Evolutionary conservation across 108 stramenopile genomes (phyloP), one percentile per base, ranked within the genome.

Genomic region (Seminavis robusta): DNA sequence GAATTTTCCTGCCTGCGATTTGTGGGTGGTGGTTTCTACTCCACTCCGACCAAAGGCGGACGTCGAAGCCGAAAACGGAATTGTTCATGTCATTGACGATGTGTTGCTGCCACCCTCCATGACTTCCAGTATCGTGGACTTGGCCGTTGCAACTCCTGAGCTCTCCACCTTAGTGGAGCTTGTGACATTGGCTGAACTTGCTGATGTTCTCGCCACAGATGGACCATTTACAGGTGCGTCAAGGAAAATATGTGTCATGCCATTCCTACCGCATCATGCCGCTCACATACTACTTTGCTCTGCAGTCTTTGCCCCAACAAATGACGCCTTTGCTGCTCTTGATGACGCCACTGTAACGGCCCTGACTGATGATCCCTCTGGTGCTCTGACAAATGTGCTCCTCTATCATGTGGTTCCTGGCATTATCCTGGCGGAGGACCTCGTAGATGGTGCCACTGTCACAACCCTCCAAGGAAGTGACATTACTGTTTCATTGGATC

Each of bases 81-180:
- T 72, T 28, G 34, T 72, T 1, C 71, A 72, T 51, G 51, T 60
- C 27, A 47, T 72, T 56, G 58, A 59, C 55, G 10, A 46, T 24
- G 63, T 72, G n/a, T 37, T 72, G 8, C 21, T 33, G 20, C 71
- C 71, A 8, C 16, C 31, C 7, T 52, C 17, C 33, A 36, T 52
- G 33, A 48, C 47, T 4, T n/a, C 23, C 19, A 23, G 24, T 5
- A 25, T 52, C 15, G 25, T 48, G 3, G 26, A 48, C 10, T 17
- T 23, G 17, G 26, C 16, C 5, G 4, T 4, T 28, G 21, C 10
- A 4, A 48, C 28, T 23, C 25, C 24, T 3, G 47, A 48, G 20
- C 16, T 48, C 15, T 27, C 25, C 17, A 48, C 47, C 20, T 48
- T 48, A 26, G 25, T 23, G 5, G 26, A 48, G n/a, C 26, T 48